Evolutionary conservation across 768 basidiomycete species (phyloP).

Genomic region (Flagelloscypha sp.): DNA sequence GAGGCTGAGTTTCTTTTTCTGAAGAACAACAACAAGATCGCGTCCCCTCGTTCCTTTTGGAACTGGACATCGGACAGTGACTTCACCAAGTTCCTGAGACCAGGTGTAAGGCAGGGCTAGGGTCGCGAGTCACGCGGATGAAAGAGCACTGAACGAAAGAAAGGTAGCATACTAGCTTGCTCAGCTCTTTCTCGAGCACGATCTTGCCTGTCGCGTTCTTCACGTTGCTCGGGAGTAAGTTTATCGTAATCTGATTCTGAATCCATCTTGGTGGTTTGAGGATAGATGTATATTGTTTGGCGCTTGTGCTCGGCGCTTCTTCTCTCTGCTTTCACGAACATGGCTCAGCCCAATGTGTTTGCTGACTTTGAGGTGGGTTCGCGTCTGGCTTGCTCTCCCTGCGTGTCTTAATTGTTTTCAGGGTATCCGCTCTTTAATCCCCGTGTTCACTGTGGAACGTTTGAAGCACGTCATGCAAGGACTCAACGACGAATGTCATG

Average conservation of each 20-base stretch:
- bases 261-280: no score
- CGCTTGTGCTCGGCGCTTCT: constrained; percentile 5
- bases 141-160: constrained; percentile 9
- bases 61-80: constrained; percentile 77
- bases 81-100: constrained; percentile 83
- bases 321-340: constrained; percentile 18
- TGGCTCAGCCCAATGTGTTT: constrained; percentile 61
- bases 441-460: constrained; percentile 71
- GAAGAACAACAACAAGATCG: constrained; percentile 64
- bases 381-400: constrained; percentile 4
- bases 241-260: constrained; percentile 79
- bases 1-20: constrained; percentile 77
- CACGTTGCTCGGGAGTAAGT: constrained; percentile 67
- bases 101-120: constrained; percentile 85
- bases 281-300: no score
- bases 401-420: constrained; percentile 10
- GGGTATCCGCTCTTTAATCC: constrained; percentile 54
- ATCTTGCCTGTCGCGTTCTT: constrained; percentile 60
- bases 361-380: constrained; percentile 62
- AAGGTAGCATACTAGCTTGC: constrained; percentile 63
- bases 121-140: constrained; percentile 8
- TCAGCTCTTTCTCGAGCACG: constrained; percentile 65
- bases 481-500: constrained; percentile 71
- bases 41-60: constrained; percentile 80
- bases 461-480: constrained; percentile 75